phyloP scores from a whole-genome alignment of 202 grass and related monocot species.

The Eragrostis tef region DNA sequence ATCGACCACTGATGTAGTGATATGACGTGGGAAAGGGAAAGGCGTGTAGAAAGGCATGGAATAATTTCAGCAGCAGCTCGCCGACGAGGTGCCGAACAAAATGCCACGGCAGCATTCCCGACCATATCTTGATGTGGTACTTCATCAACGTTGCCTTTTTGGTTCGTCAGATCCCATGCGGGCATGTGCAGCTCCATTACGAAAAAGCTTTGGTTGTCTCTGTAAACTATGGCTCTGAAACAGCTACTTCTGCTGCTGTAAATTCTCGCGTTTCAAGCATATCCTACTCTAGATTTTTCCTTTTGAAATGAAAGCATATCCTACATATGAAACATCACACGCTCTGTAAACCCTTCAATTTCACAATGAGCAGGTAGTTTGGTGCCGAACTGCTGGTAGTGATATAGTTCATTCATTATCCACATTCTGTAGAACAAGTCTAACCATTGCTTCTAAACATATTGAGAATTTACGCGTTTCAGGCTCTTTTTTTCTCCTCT shows the following conservation, averaged over 20 bases:
- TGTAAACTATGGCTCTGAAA: not conserved
- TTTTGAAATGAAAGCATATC: too few relatives aligned
- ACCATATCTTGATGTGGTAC: not conserved
- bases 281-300: too few relatives aligned
- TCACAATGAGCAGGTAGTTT: too few relatives aligned
- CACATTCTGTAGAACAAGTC: too few relatives aligned
- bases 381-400: too few relatives aligned
- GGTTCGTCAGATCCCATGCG: not conserved
- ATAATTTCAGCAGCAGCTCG: not conserved
- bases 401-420: too few relatives aligned
- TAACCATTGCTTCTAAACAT: too few relatives aligned
- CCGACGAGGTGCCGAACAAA: conserved; percentile 23
- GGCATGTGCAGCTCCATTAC: not conserved
- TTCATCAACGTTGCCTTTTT: not conserved
- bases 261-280: too few relatives aligned
- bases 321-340: not conserved
- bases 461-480: too few relatives aligned
- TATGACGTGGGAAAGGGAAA: not conserved
- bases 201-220: not conserved
- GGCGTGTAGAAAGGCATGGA: not conserved
- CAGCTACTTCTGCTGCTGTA: too few relatives aligned
- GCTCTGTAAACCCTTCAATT: too few relatives aligned
- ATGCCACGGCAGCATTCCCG: not conserved
- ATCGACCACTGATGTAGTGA: conserved; percentile 17
- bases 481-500: too few relatives aligned